Base-by-base conservation (phyloP, 2,329 filamentous ascomycete species). In the Sclerotinia sclerotiorum region DNA sequence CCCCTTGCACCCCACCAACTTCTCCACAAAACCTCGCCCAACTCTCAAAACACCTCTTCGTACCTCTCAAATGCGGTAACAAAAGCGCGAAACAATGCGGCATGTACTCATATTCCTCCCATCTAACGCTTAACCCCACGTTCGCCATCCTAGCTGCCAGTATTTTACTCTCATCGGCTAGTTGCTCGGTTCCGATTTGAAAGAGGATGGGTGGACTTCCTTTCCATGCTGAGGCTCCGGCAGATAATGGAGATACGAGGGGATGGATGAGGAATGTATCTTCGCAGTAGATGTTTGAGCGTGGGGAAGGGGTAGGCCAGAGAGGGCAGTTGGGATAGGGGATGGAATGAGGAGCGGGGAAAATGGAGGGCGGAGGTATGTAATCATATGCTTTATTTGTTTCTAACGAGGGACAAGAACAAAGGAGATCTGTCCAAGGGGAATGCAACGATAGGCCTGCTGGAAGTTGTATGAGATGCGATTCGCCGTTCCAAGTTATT, bases 71-170 rank as follows among this genome's bases (percentile, higher is more conserved):
- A 5, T 79, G 78, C 1, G 82, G 78, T 67, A 92, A 79, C 1
- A 91, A 70, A 70, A 87, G 73, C 0, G 84, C 86, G 75, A 92
- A 94, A 72, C 86, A 87, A 79, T 94, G 91, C 67, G 91, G 90
- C 91, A 94, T 94, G 5, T 87, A 89, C 77, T 93, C 89, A 76
- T 88, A 95, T 79, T 92, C 86, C 76, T 91, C 87, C 74, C 88
- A 90, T 2, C 86, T 81, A 0, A 94, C 85, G 0, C 74, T 75
- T 0, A 89, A 88, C 3, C 85, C 87, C 56, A 90, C 85, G 6
- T 74, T 71, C 21, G 81, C 81, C 15, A 91, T 81, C 44, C 83
- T 82, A 49, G 80, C 78, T 0, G 88, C 90, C 1, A 92, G 75
- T 65, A 86, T 86, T 71, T 83, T 83, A 69, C 83, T 84, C 77